These are phyloP conservation scores for Salvia rosmarinus DNA, from an alignment of 257 asterid genomes.

Conservation along the genomic window DNA sequence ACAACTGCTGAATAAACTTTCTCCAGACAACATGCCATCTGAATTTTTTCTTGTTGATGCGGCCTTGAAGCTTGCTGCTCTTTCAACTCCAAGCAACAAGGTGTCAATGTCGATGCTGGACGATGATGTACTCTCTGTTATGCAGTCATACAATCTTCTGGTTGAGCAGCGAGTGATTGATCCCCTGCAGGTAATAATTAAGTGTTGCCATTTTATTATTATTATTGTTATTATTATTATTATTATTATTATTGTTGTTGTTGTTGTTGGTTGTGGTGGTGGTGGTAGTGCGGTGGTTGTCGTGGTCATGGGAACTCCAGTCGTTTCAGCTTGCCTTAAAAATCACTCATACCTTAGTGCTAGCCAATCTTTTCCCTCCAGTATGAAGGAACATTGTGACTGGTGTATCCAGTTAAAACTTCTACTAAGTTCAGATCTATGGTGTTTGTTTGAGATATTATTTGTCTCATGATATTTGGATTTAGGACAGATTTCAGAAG, in stretches of 20 bases:
- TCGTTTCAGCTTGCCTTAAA: slow-evolving; percentile 24
- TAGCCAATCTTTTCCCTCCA: slow-evolving; percentile 18
- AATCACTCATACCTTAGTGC: slow-evolving; percentile 25
- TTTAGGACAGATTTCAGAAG: slow-evolving; percentile 17
- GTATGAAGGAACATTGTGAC: slow-evolving; percentile 10
- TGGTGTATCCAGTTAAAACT: slow-evolving; percentile 17
- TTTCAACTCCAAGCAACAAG: slow-evolving; percentile 69
- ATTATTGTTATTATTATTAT: too few relatives aligned
- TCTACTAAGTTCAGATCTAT: background rate
- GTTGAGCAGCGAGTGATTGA: slow-evolving; percentile 60
- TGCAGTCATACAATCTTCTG: slow-evolving; percentile 57
- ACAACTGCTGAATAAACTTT: slow-evolving; percentile 86
- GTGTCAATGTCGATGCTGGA: slow-evolving; percentile 57
- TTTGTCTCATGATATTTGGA: background rate
- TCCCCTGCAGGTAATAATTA: slow-evolving; percentile 68
- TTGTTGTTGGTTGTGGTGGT: too few relatives aligned
- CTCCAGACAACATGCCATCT: slow-evolving; percentile 75
- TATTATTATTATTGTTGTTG: too few relatives aligned
- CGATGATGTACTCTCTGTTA: slow-evolving; percentile 54
- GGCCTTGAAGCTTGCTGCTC: slow-evolving; percentile 80
- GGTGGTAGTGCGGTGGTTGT: too few relatives aligned
- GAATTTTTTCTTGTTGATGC: slow-evolving; percentile 75
- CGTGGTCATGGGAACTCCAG: slow-evolving; percentile 7
- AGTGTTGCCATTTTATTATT: background rate
- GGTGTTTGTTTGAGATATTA: slow-evolving; percentile 6